Evolutionary conservation across 2,329 filamentous ascomycete genomes (phyloP), one percentile per base, ranked within the genome.

Genomic region (Plectosphaerella cucumerina): DNA sequence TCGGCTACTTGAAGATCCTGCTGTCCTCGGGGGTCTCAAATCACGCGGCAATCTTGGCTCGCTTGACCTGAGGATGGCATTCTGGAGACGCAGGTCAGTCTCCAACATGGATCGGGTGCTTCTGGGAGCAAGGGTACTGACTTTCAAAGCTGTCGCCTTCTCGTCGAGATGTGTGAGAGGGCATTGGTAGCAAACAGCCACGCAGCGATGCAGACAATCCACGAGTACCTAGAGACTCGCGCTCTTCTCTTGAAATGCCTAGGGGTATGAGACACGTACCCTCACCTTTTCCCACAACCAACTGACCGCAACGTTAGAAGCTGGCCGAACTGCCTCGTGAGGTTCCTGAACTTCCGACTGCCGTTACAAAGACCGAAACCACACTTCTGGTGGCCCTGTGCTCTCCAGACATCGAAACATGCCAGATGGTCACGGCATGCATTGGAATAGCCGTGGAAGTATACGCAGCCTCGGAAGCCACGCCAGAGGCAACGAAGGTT

Each of bases 391-490:
- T 86, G 10, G 79, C 81, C 1, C 72, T 87, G 8, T 87, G 84
- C 60, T 86, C 84, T 15, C 74, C 82, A 6, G 81, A 85, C 52
- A 78, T 87, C 34, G 81, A 85, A 44, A 81, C 77, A 8, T 87
- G 85, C 59, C 83, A 84, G 57, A 68, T 83, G 14, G 82, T 85
- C 9, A 86, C 82, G 1, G 76, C 75, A 14, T 84, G 81, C 58
- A 81, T 87, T 49, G 75, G 75, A 4, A 66, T 84, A 1, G 81
- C 85, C 53, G 75, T 85, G n/a, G 78, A 86, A 49, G 83, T 86
- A 60, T 81, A 77, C 55, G 69, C 71, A 14, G 70, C 81, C 39
- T 71, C 84, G 17, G 76, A 83, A 53, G 72, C 73, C 11, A 70
- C 73, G 20, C 70, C 73, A 23, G 75, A 78, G 49, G 68, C 75